Evolutionary conservation across 306 rosid species (phyloP), one percentile per base, ranked within the genome.

Genomic region (Pyrus pyrifolia): DNA sequence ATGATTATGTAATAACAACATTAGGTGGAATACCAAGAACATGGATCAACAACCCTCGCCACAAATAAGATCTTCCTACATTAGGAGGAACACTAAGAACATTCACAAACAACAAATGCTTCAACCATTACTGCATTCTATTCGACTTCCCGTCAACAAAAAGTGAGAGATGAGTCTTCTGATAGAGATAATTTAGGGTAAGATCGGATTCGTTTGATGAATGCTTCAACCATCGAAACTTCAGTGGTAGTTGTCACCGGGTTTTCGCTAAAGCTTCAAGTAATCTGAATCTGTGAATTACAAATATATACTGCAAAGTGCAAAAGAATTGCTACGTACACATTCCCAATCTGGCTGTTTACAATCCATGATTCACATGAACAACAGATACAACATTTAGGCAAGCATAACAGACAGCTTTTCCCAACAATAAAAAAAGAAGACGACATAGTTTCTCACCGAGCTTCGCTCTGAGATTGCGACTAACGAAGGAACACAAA

Each of bases 391-490:
- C 71, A 62, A 73, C 75, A 73, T 58, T 68, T 73, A 60, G 19
- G 19, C 67, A 55, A 44, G 78, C 80, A 60, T 57, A 80, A 75
- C 85, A 70, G 78, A 76, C 27, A 33, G 77, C 74, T 63, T 82
- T 75, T 78, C 80, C 70, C 44, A 19, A 57, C 25, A 61, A 67
- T 40, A 29, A 40, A 61, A 61, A 17, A 61, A 27, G 11, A 81
- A 17, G 19, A 69, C 38, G 6, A 71, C 77, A 70, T 55, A 75
- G 80, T 76, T 80, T 80, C 73, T 80, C 75, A 80, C 80, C 74
- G 85, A 85, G 87, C 87, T 91, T 89, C 55, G 85, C 87, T 80
- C 86, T 66, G 81, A 68, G 76, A 79, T 80, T 82, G 81, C 81
- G 72, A 77, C 85, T 85, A 31, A 19, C n/a, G 85, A 74, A 63